Evolutionary conservation across 2,329 filamentous ascomycete species (phyloP).

Genomic region (Lasiodiplodia gonubiensis): DNA sequence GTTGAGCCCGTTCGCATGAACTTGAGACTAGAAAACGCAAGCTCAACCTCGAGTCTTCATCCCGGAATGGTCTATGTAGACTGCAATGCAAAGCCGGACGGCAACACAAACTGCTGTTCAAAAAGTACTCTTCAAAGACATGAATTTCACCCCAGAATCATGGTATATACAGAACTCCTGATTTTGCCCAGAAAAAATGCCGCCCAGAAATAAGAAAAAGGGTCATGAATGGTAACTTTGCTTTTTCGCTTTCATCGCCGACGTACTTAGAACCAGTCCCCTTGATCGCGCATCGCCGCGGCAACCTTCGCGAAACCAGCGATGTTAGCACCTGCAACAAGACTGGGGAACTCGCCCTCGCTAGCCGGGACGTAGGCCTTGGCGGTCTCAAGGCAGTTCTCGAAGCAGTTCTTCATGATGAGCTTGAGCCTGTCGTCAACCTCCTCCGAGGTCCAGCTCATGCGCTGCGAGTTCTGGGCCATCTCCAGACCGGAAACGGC

Average conservation of each 20-base stretch:
- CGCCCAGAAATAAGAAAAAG: slow-evolving; percentile 6
- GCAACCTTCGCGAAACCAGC: slow-evolving; percentile 97
- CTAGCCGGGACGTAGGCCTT: slow-evolving; percentile 81
- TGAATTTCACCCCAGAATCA: slow-evolving; percentile 19
- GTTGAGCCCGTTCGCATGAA: too few species aligned
- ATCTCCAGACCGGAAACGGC: slow-evolving; percentile 98
- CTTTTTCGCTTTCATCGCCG: background rate
- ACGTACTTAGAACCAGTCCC: slow-evolving; percentile 77
- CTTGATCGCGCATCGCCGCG: slow-evolving; percentile 92
- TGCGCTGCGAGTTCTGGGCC: slow-evolving; percentile 92
- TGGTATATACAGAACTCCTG: slow-evolving; percentile 27
- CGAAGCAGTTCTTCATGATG: slow-evolving; percentile 95
- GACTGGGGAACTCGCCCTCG: slow-evolving; percentile 84
- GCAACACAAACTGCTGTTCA: background rate
- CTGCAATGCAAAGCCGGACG: background rate
- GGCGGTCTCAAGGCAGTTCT: slow-evolving; percentile 85
- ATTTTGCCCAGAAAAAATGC: slow-evolving; percentile 7
- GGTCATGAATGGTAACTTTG: background rate
- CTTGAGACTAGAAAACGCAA: too few species aligned
- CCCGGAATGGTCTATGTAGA: background rate
- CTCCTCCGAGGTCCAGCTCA: slow-evolving; percentile 86
- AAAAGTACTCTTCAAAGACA: slow-evolving; percentile 2
- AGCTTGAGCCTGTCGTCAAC: slow-evolving; percentile 88
- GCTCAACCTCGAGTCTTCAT: too few species aligned
- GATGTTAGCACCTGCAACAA: slow-evolving; percentile 96